Evolutionary conservation across 768 basidiomycete genomes (phyloP), one percentile per base, ranked within the genome.

Genomic region (Podaxis sp.): DNA sequence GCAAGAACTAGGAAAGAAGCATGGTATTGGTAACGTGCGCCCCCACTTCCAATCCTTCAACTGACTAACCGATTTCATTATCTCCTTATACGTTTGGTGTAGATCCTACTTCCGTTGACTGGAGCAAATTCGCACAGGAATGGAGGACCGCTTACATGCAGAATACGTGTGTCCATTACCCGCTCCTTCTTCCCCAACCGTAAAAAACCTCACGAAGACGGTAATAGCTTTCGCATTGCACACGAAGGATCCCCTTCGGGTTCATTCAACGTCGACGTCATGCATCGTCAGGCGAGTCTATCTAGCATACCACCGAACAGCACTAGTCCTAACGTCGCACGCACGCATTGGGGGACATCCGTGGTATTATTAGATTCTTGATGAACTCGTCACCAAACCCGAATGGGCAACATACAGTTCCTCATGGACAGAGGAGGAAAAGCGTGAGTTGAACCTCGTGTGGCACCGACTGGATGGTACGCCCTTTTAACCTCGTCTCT

Each of bases 381-480:
- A 89, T 21, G 61, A 65, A 14, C 80, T 89, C 74, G 77, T 89
- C 14, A 69, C 65, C 0, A 73, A 76, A 5, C 66, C 76, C 0
- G 75, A 78, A 27, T 90, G 87, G 86, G 65, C 74, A 0, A 70
- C 77, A 27, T 70, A 89, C n/a, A 79, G 76, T 0, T 44, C 68
- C 0, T 18, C 72, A 11, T 83, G 83, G 76, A 76, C 77, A 40
- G 78, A 81, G 13, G 51, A 67, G 2, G 76, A 76, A 10, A 77
- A 84, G 16, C 63, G 68, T 16, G 68, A 80, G 2, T 66, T 88
- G 2, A 83, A 79, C 10, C 65, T 77, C 2, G 69, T 77, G 2
- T 89, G 88, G 88, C 88, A 90, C 67, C 69, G 78, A n/a, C 68
- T 89, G 1, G 67, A 79, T 10, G 82, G 87, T 81, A 65, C 36